Evolutionary conservation across 176 grass and related monocot species (phyloP), one percentile per base, ranked within the genome.

Genomic region (Thinopyrum elongatum): DNA sequence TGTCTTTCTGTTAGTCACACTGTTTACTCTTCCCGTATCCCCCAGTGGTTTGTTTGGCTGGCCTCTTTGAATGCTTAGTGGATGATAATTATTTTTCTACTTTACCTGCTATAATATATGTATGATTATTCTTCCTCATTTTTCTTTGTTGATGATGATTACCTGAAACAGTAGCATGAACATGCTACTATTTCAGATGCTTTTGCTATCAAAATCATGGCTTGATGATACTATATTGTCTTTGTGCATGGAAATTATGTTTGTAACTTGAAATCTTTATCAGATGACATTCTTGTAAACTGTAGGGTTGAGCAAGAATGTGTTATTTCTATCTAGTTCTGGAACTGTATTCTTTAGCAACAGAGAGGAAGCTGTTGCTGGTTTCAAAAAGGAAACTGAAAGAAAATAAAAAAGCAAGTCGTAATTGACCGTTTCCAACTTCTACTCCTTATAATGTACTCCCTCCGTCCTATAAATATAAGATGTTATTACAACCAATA

Each of bases 141-240:
- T 55, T 61, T 73, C 14, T 73, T 84, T 61, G 29, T 19, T 53
- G 6, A 19, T 53, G 49, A 53, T 42, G 25, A 16, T 23, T 60
- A 44, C 21, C 17, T 62, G 17, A 6, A 63, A 28, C 49, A 60
- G 41, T 59, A 38, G 14, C 8, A 15, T 27, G 34, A 42, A 83
- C 34, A 53, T 8, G 29, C 31, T 59, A 39, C 49, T 53, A 34
- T n/a, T 83, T 61, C 69, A 62, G 16, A 74, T 62, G 42, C 28
- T 63, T 84, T 26, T 75, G 36, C 34, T 84, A 62, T 62, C 11
- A 31, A 61, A 84, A 84, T 23, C 31, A 70, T 42, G 51, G 66
- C 66, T 60, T 58, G 47, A 11, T 53, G 65, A 70, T 53, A 31
- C 16, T 53, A 53, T 53, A 53, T 53, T 53, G 49, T 53, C 49